Percentiles rank a stretch among this genome's conserved stretches.
These are phyloP conservation scores for Plasmopara muralis DNA, from an alignment of 352 stramenopile species.

Conservation along the genomic window DNA sequence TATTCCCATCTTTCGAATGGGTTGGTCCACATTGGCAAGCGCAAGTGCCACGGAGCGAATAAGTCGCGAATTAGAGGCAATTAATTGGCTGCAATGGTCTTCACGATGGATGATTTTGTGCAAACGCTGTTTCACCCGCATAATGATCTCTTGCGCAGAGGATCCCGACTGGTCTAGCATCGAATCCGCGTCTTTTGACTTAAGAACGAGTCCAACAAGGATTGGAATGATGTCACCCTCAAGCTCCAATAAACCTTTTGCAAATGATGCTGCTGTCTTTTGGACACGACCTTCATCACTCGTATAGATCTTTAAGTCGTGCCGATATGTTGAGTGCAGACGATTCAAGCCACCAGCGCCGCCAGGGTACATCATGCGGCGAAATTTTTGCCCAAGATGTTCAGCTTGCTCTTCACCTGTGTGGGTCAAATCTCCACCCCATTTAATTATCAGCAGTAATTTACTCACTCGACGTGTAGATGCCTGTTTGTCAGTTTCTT, in stretches of 20 bases:
- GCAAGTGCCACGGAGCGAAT: conserved; percentile 78
- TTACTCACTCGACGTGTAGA: conserved; percentile 51
- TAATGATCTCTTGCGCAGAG: conserved; percentile 88
- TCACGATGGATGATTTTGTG: conserved; percentile 83
- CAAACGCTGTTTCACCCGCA: conserved; percentile 83
- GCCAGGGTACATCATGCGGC: conserved; percentile 86
- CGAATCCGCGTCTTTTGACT: conserved; percentile 87
- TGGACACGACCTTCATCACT: conserved; percentile 99
- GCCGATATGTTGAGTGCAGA: conserved; percentile 98
- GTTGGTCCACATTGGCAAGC: conserved; percentile 80
- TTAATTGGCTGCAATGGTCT: conserved; percentile 70
- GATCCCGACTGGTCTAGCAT: conserved; percentile 99
- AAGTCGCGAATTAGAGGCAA: conserved; percentile 69
- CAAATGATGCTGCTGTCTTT: conserved; percentile 99
- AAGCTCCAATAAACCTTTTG: conserved; percentile 97
- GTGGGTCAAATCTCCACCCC: conserved; percentile 98
- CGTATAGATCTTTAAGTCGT: conserved; percentile 99
- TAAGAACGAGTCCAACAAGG: conserved; percentile 90
- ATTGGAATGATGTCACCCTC: conserved; percentile 99
- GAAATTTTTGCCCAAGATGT: conserved; percentile 87
- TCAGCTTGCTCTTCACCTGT: conserved; percentile 95
- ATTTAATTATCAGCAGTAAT: conserved; percentile 99
- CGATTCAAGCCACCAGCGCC: conserved; percentile 94
- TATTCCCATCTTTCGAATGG: conserved; percentile 91
- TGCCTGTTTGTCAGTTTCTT: conserved; percentile 21